phyloP scores from a whole-genome alignment of 768 basidiomycete species.

The Boletus pseudo-olivaceus region DNA sequence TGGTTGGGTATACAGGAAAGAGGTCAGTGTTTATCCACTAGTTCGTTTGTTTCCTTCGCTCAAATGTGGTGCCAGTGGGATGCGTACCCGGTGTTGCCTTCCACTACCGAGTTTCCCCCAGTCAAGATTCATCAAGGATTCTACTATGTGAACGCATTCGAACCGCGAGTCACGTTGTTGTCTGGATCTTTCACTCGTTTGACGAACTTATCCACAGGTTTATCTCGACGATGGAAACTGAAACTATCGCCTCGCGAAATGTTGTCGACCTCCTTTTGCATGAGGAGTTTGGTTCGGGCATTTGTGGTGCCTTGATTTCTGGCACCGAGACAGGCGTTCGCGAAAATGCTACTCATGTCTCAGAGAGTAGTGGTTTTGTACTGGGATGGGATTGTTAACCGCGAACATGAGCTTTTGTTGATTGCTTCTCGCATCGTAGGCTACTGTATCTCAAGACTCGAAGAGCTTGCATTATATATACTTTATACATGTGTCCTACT shows the following conservation, averaged over 20 bases:
- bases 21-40: constrained; percentile 39
- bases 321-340: constrained; percentile 13
- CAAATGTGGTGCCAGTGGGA: constrained; percentile 56
- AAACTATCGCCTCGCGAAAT: constrained; percentile 80
- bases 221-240: constrained; percentile 93
- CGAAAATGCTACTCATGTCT: constrained; percentile 10
- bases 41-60: constrained; percentile 2
- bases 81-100: constrained; percentile 70
- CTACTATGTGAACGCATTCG: constrained; percentile 91
- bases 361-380: constrained; percentile 44
- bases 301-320: constrained; percentile 53
- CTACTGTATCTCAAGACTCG: neutral
- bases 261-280: constrained; percentile 74
- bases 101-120: constrained; percentile 67
- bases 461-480: constrained; percentile 1
- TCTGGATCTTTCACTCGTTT: neutral
- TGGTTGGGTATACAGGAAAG: constrained; percentile 80
- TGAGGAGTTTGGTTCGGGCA: constrained; percentile 66
- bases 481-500: neutral
- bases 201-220: constrained; percentile 41
- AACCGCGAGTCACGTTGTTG: constrained; percentile 58
- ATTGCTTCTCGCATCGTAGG: neutral
- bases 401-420: neutral
- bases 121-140: constrained; percentile 74
- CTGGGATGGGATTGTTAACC: constrained; percentile 73